Evolutionary conservation across 23 red algal species (phyloP).

Genomic region (Pyropia yezoensis): DNA sequence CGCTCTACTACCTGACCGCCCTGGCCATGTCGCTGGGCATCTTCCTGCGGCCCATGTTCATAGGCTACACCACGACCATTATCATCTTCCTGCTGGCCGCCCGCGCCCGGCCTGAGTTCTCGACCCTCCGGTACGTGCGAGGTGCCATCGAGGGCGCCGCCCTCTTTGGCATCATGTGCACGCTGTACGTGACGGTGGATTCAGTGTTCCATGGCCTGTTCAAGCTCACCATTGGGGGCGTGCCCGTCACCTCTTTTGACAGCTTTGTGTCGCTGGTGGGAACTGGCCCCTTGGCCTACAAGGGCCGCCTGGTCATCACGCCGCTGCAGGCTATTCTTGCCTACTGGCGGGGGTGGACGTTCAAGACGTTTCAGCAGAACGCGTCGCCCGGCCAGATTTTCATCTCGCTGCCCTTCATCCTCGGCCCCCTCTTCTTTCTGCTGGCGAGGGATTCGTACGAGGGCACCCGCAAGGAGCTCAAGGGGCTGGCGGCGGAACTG

Average conservation of each 20-base stretch:
- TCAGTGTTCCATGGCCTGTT: constrained; percentile 52
- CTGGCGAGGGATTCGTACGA: constrained; percentile 37
- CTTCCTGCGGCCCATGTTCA: constrained; percentile 49
- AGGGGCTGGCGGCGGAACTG: constrained; percentile 53
- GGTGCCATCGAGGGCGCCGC: constrained; percentile 39
- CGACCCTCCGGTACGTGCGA: constrained; percentile 34
- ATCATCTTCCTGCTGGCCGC: constrained; percentile 30
- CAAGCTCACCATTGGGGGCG: constrained; percentile 34
- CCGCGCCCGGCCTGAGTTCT: constrained; percentile 25
- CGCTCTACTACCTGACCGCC: constrained; percentile 39
- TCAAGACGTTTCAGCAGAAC: constrained; percentile 11
- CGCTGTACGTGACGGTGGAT: constrained; percentile 48
- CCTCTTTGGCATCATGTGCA: constrained; percentile 37
- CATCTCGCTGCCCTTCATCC: constrained; percentile 42
- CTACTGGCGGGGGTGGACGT: too few species aligned
- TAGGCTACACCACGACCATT: constrained; percentile 15
- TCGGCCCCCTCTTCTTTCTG: constrained; percentile 53
- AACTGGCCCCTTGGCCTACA: constrained; percentile 27
- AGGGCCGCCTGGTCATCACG: constrained; percentile 48
- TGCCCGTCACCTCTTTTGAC: constrained; percentile 29
- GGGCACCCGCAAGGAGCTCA: constrained; percentile 40
- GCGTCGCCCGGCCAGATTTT: constrained; percentile 69
- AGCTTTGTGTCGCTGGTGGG: constrained; percentile 36
- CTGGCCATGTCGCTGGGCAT: constrained; percentile 39
- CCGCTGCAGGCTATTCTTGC: constrained; percentile 27